These are phyloP conservation scores for Oryza glumipatula DNA, from an alignment of 176 grass and related monocot species.

Conservation along the genomic window DNA sequence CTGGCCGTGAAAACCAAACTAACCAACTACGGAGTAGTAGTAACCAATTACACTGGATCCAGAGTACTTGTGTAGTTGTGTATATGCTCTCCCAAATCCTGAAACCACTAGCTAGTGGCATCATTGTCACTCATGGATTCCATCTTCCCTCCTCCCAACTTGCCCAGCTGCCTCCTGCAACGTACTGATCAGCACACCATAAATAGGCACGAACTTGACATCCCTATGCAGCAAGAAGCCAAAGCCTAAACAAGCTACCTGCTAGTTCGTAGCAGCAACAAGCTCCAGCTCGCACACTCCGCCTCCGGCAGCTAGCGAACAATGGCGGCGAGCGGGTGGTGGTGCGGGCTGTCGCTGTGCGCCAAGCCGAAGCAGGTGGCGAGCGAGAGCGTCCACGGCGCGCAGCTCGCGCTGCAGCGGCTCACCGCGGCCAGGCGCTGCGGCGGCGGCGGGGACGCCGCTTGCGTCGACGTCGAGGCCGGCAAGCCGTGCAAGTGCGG, in stretches of 20 bases:
- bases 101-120: not conserved
- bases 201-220: conserved; percentile 14
- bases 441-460: conserved; percentile 18
- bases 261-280: not conserved
- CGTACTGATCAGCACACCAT: no score
- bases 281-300: no score
- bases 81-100: no score
- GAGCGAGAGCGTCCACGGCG: conserved; percentile 65
- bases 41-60: no score
- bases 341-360: not conserved
- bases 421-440: conserved; percentile 19
- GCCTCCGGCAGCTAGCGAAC: not conserved
- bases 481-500: conserved; percentile 49
- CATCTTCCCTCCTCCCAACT: not conserved
- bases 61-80: no score
- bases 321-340: conserved; percentile 21
- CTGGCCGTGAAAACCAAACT: no score
- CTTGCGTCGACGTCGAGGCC: conserved; percentile 41
- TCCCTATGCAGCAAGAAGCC: not conserved
- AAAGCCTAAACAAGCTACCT: not conserved
- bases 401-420: conserved; percentile 38
- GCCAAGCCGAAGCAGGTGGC: conserved; percentile 51
- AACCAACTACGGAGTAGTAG: no score
- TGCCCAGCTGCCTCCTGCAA: not conserved
- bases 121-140: not conserved